Evolutionary conservation across 305 asterid genomes (phyloP), one percentile per base, ranked within the genome.

Genomic region (Fraxinus angustifolia): DNA sequence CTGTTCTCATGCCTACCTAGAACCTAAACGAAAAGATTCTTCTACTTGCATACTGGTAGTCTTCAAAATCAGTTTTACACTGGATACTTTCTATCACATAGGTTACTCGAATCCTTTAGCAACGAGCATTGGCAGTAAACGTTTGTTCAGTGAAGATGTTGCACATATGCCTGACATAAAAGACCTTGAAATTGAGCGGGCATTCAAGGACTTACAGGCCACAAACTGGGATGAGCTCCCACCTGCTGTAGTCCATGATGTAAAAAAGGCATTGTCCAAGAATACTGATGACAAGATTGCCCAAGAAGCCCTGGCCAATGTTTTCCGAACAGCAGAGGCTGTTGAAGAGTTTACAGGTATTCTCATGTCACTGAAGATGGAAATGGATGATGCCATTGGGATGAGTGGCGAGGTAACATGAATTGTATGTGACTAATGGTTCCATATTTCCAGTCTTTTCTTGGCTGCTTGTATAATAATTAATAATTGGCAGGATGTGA

Each of bases 131-230:
- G 93, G 94, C 83, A 83, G 85, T 78, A 74, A 78, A 73, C 94
- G 97, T 26, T 86, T 73, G 81, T 96, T 91, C 89, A 87, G 97
- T 31, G 93, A 91, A 50, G 93, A 87, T 86, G 84, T 87, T 67
- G 12, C 92, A 8, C 92, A 85, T 70, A 79, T 89, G 86, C 97
- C 98, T 80, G 88, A 35, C 11, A 87, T 94, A 76, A 89, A 89
- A 72, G 97, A 94, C 86, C 84, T 79, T 0, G 93, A 89, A 78
- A 90, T 96, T 33, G 88, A 89, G 70, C 87, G 89, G 76, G 94
- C 92, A 19, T 88, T 96, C 68, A 94, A 94, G 87, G 97, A 96
- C 91, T 89, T 94, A 81, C 89, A 94, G 91, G 98, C 98, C 16
- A 79, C 90, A 83, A 82, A 83, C 85, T 96, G 98, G 98, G 88